phyloP scores from a whole-genome alignment of 2,329 filamentous ascomycete genomes.

The Cercospora nicotianae region DNA sequence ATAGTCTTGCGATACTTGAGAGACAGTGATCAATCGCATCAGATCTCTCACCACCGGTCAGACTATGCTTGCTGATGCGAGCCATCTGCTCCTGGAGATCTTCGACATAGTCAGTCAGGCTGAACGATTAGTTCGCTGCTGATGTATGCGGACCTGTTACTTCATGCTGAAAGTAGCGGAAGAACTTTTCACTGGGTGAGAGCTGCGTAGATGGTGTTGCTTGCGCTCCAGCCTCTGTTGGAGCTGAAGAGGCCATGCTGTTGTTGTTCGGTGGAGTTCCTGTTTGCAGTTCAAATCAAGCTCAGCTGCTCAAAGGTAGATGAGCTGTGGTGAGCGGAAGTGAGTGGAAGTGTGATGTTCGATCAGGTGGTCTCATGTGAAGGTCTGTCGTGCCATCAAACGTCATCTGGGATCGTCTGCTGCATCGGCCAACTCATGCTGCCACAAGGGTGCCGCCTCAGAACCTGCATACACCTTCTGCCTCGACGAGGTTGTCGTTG shows the following conservation, averaged over 20 bases:
- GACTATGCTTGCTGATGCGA: constrained; percentile 62
- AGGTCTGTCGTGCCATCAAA: background rate
- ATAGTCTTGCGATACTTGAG: constrained; percentile 74
- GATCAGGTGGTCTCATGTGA: background rate
- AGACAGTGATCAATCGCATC: constrained; percentile 80
- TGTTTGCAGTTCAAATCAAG: background rate
- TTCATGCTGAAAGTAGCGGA: constrained; percentile 77
- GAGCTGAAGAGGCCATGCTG: constrained; percentile 19
- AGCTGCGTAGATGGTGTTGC: constrained; percentile 17
- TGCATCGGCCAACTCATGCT: background rate
- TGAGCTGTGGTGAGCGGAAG: background rate
- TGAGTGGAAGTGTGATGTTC: background rate
- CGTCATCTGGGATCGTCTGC: background rate
- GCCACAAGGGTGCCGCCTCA: background rate
- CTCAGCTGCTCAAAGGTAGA: background rate
- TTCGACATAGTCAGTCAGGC: constrained; percentile 40
- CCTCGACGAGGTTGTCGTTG: background rate
- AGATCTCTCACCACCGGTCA: constrained; percentile 70
- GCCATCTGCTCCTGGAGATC: constrained; percentile 76
- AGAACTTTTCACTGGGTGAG: constrained; percentile 73
- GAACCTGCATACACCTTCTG: background rate
- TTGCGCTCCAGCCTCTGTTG: constrained; percentile 3
- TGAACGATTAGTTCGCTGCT: background rate
- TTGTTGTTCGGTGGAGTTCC: background rate
- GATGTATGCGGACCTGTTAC: constrained; percentile 58